A percentile compares a stretch with the other conserved stretches of the same genome.
phyloP scores from a whole-genome alignment of 1,284 basidiomycete genomes.

The Pascua guehoae region DNA sequence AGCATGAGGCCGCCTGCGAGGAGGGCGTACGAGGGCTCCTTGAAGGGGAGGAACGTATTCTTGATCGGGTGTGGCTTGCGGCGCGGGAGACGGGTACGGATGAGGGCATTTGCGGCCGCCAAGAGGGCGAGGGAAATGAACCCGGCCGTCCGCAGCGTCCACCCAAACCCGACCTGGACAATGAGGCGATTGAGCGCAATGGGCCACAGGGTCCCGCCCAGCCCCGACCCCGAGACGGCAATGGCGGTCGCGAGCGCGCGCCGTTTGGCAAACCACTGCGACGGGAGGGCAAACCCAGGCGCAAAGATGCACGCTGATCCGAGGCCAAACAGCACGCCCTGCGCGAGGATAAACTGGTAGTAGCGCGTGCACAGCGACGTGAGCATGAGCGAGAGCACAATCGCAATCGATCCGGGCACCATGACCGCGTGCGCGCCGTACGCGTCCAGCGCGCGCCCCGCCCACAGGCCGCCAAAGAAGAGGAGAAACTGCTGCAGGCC shows the following conservation, averaged over 20 bases:
- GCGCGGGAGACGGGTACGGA: slow-evolving; percentile 22
- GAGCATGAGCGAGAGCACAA: slow-evolving; percentile 43
- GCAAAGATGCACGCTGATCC: slow-evolving; percentile 53
- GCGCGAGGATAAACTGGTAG: slow-evolving; percentile 53
- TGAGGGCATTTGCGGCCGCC: slow-evolving; percentile 14
- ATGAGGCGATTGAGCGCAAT: slow-evolving; percentile 7
- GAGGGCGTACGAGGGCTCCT: slow-evolving; percentile 23
- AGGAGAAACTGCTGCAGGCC: slow-evolving; percentile 60
- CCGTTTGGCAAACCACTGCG: slow-evolving; percentile 53
- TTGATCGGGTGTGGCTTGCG: slow-evolving; percentile 20
- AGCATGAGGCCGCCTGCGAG: slow-evolving; percentile 18
- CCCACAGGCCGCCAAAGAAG: slow-evolving; percentile 47
- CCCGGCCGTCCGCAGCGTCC: slow-evolving; percentile 28
- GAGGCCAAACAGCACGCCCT: slow-evolving; percentile 25
- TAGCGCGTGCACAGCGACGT: slow-evolving; percentile 55
- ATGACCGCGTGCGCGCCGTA: slow-evolving; percentile 46
- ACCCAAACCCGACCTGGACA: slow-evolving; percentile 17
- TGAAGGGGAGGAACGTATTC: slow-evolving; percentile 21
- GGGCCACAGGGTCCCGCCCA: slow-evolving; percentile 42
- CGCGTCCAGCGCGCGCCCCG: slow-evolving; percentile 23
- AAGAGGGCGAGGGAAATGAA: slow-evolving; percentile 28
- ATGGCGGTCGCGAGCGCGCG: slow-evolving; percentile 34
- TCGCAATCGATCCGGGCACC: slow-evolving; percentile 52
- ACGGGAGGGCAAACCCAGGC: slow-evolving; percentile 53
- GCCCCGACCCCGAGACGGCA: slow-evolving; percentile 29